phyloP scores from a whole-genome alignment of 1,284 basidiomycete genomes.

The Coniophora puteana region DNA sequence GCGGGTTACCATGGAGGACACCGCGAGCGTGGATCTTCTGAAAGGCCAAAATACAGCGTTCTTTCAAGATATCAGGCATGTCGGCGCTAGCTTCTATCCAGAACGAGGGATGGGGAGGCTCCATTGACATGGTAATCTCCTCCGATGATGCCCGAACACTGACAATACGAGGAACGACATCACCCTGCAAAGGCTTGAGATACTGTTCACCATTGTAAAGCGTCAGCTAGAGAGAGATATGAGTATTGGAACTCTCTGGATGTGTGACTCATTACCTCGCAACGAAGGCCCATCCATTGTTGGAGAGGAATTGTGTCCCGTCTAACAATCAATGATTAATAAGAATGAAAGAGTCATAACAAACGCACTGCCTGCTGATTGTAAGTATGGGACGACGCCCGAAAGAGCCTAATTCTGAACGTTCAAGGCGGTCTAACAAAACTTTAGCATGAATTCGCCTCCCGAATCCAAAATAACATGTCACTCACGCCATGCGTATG shows the following conservation, averaged over 20 bases:
- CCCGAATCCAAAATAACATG: too few relatives aligned
- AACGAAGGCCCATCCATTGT: constrained; percentile 40
- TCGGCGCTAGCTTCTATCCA: constrained; percentile 53
- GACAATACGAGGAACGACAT: constrained; percentile 49
- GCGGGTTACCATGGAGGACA: constrained; percentile 47
- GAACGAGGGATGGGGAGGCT: constrained; percentile 48
- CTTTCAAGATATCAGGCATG: constrained; percentile 50
- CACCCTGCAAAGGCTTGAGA: constrained; percentile 49
- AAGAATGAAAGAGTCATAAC: too few relatives aligned
- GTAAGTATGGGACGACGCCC: too few relatives aligned
- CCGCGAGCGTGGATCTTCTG: constrained; percentile 45
- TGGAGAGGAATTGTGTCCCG: constrained; percentile 32
- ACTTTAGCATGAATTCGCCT: too few relatives aligned
- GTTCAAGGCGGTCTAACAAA: too few relatives aligned
- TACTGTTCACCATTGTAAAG: constrained; percentile 41
- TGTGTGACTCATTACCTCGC: constrained; percentile 27
- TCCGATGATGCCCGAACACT: constrained; percentile 40
- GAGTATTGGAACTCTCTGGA: constrained; percentile 2
- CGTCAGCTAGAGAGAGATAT: constrained; percentile 32
- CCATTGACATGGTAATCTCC: constrained; percentile 44
- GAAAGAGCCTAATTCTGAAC: too few relatives aligned
- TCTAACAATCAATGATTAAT: too few relatives aligned
- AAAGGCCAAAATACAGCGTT: constrained; percentile 44
- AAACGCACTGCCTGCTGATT: too few relatives aligned
- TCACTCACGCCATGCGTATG: too few relatives aligned